Percentiles rank a stretch among this genome's conserved stretches.
Conservation (phyloP, 345 rosid genomes). For the Lepidium aucheri region DNA sequence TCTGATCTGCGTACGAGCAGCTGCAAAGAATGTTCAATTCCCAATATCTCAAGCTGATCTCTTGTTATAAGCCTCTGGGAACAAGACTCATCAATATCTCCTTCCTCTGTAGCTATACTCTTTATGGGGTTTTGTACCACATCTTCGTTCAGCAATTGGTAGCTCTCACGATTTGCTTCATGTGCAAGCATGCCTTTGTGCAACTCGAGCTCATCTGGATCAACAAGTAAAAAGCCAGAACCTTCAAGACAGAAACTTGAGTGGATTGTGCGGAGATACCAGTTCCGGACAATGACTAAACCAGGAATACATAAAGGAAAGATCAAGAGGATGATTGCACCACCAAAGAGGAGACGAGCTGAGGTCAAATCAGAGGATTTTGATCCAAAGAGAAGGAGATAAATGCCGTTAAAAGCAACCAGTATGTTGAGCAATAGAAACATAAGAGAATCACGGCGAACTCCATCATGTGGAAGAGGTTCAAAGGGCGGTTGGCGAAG, state of each 20-base stretch:
- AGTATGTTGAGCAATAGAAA: constrained; percentile 62
- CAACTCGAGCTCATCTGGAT: constrained; percentile 77
- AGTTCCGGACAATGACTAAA: constrained; percentile 59
- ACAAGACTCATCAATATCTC: constrained; percentile 29
- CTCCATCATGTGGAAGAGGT: constrained; percentile 62
- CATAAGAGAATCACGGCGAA: constrained; percentile 61
- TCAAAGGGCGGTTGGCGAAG: constrained; percentile 79
- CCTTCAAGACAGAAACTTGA: constrained; percentile 51
- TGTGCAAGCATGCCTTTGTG: constrained; percentile 58
- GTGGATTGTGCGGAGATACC: constrained; percentile 57
- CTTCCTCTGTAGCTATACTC: constrained; percentile 3
- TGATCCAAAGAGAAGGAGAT: constrained; percentile 66
- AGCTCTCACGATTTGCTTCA: constrained; percentile 35
- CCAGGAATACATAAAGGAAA: constrained; percentile 76
- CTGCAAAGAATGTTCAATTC: constrained; percentile 57
- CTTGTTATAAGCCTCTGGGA: constrained; percentile 43
- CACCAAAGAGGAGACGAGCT: constrained; percentile 55
- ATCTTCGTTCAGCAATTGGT: constrained; percentile 22
- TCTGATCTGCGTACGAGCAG: constrained; percentile 62
- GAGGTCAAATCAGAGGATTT: constrained; percentile 17
- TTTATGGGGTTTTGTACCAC: constrained; percentile 10
- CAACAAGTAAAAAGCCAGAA: constrained; percentile 68
- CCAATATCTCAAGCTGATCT: constrained; percentile 56
- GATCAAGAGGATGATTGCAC: constrained; percentile 65
- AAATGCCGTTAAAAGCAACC: constrained; percentile 69